Evolutionary conservation across 352 stramenopile species (phyloP), one percentile per base, ranked within the genome.

Genomic region (Phytophthora nicotianae): DNA sequence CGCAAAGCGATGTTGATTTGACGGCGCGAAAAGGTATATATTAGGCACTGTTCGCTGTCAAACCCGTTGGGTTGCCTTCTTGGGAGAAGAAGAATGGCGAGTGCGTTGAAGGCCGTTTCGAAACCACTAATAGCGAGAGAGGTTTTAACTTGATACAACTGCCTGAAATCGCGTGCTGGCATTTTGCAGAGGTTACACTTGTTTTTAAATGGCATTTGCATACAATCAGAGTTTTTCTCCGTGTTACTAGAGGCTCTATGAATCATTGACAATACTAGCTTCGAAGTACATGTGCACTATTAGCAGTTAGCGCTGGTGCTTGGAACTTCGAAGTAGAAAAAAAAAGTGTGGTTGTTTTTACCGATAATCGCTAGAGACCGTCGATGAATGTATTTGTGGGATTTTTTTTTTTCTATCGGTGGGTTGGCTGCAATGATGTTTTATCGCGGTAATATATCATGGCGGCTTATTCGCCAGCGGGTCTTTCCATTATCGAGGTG

Each of bases 21-120:
- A 57, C 59, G 43, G 59, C 59, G 52, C 51, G 17, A 62, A 62
- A 70, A 51, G 41, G 32, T 62, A 62, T 62, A 62, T 61, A 60
- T 60, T 57, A 38, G 49, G 29, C 62, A n/a, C 13, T 8, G 20
- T 55, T n/a, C 32, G 19, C 35, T 4, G 46, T 11, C 8, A 24
- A 40, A 8, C 10, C 19, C 55, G 43, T 23, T 61, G 42, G 19
- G 1, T 9, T 11, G 27, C 42, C 29, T 54, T 62, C 29, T 53
- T 26, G 16, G 19, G 27, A 45, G 60, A 63, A 68, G 37, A 42
- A 27, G 58, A 27, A 27, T n/a, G 47, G 29, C 54, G 54, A 54
- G 42, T 10, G 19, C n/a, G 23, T 26, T 21, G 38, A 35, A 27
- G 40, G 38, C 54, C 61, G 61, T 69, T 69, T 54, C 54, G 54